Base-by-base conservation (phyloP, 2,329 filamentous ascomycete genomes). In the Fusarium gaditjirri region DNA sequence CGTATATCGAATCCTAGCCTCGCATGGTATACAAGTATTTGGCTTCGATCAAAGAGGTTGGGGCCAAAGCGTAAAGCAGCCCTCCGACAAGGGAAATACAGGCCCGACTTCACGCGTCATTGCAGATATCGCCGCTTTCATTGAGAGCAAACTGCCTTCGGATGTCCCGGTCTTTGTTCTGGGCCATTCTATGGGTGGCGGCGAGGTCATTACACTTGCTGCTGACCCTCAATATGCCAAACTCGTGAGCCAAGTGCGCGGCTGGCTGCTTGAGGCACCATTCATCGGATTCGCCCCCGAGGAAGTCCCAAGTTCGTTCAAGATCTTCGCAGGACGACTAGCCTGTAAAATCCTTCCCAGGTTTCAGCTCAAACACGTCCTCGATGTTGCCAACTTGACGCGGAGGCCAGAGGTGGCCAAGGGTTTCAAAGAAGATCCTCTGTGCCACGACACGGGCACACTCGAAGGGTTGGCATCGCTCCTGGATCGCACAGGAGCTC, bases 171-270 rank as follows among this genome's bases (percentile, higher is more conserved):
- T 97, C 21, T 98, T 97, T 82, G 86, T 98, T 25, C 90, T 96
- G 85, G 95, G 95, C 58, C 94, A 97, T 82, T 94, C 92, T 27
- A 97, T 97, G 94, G 95, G 95, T 72, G 95, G 95, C 65, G 93
- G 90, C 29, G 88, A 97, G 81, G 88, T 91, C 10, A 83, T 97
- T 13, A 90, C 89, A 46, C 80, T 92, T 27, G 86, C 87, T 29
- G 86, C 83, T 61, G 84, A 86, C 59, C 80, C 85, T 2, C 67
- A 80, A 61, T 87, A 90, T 78, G 81, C 83, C 46, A 86, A 89
- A 21, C 79, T 93, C 17, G 86, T 89, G 44, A 80, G 83, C 39
- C 84, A 87, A 64, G 87, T 97, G 52, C 86, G 90, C 49, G 94
- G 94, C 27, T 94, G 92, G 85, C 78, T 97, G 39, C 85, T 93